Evolutionary conservation across 225 moss, liverwort and hornwort genomes (phyloP).

Genomic region (Neckera pumila): DNA sequence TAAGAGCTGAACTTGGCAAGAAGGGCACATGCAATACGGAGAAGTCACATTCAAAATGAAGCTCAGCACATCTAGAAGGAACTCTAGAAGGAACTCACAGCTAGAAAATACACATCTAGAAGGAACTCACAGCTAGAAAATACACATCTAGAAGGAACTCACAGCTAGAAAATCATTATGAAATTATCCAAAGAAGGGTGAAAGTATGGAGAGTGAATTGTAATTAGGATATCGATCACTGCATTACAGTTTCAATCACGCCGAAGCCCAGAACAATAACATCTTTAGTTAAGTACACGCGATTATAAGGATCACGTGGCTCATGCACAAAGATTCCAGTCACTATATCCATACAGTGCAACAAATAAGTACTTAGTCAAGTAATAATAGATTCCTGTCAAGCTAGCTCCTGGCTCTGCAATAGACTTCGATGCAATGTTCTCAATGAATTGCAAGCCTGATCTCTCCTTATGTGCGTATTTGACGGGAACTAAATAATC

Average conservation of each 20-base stretch:
- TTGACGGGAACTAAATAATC: neutral
- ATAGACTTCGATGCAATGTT: neutral
- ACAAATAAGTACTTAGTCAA: neutral
- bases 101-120: neutral
- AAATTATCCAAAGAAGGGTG: neutral
- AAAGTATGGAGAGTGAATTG: neutral
- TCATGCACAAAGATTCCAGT: conserved; percentile 1
- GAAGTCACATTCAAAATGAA: neutral
- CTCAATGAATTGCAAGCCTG: neutral
- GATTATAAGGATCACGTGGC: conserved; percentile 1
- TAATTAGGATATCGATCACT: neutral
- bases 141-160: too few species aligned
- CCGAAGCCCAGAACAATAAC: conserved; percentile 6
- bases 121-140: too few species aligned
- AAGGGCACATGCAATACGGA: neutral
- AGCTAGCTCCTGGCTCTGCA: neutral
- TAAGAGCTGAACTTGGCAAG: neutral
- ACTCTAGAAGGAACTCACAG: neutral
- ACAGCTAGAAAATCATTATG: neutral
- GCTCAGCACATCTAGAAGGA: neutral
- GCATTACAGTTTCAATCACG: conserved; percentile 2
- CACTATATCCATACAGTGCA: neutral
- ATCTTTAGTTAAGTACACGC: neutral
- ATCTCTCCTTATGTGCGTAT: neutral
- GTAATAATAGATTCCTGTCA: neutral